phyloP scores from a whole-genome alignment of 768 basidiomycete genomes.

The Tylopilus subfusipes region DNA sequence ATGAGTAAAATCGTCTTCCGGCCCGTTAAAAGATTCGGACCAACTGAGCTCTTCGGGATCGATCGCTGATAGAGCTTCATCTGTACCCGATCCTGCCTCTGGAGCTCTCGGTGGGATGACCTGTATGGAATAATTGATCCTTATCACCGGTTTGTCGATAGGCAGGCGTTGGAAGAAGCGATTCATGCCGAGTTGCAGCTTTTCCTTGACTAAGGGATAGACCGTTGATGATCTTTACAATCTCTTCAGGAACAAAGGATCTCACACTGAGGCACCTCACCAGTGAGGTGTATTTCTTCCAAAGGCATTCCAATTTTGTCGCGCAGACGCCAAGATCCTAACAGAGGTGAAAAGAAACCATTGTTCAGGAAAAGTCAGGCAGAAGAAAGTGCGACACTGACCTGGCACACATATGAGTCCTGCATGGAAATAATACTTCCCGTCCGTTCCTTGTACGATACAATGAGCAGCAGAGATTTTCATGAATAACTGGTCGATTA shows the following conservation, averaged over 20 bases:
- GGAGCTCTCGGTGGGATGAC: slow-evolving; percentile 25
- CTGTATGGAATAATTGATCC: slow-evolving; percentile 65
- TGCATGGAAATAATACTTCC: slow-evolving; percentile 72
- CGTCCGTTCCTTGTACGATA: slow-evolving; percentile 51
- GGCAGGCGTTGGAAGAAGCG: slow-evolving; percentile 68
- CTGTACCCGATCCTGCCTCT: background rate
- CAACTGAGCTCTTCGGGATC: slow-evolving; percentile 70
- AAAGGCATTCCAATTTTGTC: slow-evolving; percentile 75
- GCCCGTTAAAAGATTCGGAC: slow-evolving; percentile 52
- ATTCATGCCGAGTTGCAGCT: slow-evolving; percentile 60
- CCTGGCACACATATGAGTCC: slow-evolving; percentile 70
- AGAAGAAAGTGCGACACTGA: slow-evolving; percentile 23
- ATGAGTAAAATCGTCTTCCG: slow-evolving; percentile 44
- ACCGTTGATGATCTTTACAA: background rate
- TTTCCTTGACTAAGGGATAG: slow-evolving; percentile 51
- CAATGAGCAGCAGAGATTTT: background rate
- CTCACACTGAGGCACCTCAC: slow-evolving; percentile 73
- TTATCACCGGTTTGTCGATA: slow-evolving; percentile 66
- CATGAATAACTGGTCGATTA: slow-evolving; percentile 6
- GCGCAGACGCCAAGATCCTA: slow-evolving; percentile 76
- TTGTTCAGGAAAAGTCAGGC: background rate
- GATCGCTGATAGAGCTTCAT: slow-evolving; percentile 25
- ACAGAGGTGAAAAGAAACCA: background rate
- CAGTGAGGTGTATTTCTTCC: slow-evolving; percentile 63
- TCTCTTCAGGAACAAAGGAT: background rate